Evolutionary conservation across 805 yeast species (phyloP).

Genomic region (Starmera quercuum): DNA sequence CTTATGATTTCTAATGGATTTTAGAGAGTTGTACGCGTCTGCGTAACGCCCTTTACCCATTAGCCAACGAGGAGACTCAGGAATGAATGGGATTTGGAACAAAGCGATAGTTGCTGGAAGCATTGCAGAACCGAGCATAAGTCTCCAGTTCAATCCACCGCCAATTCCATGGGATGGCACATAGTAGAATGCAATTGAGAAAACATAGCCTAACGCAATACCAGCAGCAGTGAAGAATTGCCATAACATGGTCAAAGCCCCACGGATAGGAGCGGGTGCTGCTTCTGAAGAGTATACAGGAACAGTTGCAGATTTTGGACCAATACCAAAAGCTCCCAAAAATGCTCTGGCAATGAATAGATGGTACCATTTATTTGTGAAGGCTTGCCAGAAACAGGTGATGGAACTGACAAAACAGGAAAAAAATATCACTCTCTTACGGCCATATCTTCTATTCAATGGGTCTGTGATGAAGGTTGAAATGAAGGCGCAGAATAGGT

Average conservation of each 20-base stretch:
- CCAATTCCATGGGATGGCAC: conserved; percentile 31
- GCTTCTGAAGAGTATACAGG: conserved; percentile 67
- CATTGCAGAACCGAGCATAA: conserved; percentile 63
- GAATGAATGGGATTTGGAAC: conserved; percentile 56
- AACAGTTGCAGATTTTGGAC: conserved; percentile 70
- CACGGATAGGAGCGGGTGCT: conserved; percentile 55
- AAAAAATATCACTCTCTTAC: conserved; percentile 61
- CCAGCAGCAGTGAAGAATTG: conserved; percentile 72
- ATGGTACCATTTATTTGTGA: conserved; percentile 54
- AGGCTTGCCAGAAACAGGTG: conserved; percentile 65
- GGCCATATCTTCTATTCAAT: conserved; percentile 47
- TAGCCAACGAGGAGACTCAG: conserved; percentile 73
- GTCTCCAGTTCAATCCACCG: conserved; percentile 54
- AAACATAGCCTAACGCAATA: conserved; percentile 63
- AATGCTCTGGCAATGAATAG: conserved; percentile 58
- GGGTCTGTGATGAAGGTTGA: conserved; percentile 61
- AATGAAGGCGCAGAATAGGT: conserved; percentile 51
- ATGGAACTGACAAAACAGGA: conserved; percentile 54
- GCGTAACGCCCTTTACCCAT: conserved; percentile 61
- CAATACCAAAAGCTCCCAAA: conserved; percentile 57
- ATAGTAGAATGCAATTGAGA: conserved; percentile 53
- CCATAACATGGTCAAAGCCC: conserved; percentile 68
- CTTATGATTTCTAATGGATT: conserved; percentile 38
- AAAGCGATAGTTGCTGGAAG: conserved; percentile 57
- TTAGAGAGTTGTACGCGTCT: conserved; percentile 49